phyloP scores from a whole-genome alignment of 2,329 filamentous ascomycete genomes.

The Rutstroemia sydowiana region DNA sequence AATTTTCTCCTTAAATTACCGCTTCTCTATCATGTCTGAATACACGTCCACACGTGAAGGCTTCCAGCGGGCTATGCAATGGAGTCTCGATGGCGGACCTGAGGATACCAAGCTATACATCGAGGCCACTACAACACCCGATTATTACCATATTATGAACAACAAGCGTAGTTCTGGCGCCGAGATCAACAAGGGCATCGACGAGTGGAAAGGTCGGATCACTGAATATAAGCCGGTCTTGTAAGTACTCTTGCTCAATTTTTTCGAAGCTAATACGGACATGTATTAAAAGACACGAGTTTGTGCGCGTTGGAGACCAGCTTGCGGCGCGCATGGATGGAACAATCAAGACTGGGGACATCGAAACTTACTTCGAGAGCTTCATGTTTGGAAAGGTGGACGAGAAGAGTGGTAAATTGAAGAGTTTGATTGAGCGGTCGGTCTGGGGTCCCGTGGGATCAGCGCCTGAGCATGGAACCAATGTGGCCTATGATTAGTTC shows the following conservation, averaged over 20 bases:
- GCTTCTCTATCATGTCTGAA: background rate
- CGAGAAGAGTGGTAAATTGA: too few relatives aligned
- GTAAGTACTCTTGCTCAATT: background rate
- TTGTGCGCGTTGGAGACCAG: background rate
- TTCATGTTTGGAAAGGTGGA: too few relatives aligned
- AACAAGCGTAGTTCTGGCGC: background rate
- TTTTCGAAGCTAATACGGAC: background rate
- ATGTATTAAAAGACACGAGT: background rate
- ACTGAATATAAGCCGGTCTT: background rate
- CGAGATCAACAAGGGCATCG: background rate
- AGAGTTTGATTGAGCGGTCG: background rate
- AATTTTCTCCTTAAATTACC: too few relatives aligned
- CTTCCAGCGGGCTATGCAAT: constrained; percentile 1
- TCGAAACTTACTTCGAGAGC: too few relatives aligned
- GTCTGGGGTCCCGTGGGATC: background rate
- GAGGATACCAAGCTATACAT: background rate
- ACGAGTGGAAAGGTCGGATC: background rate
- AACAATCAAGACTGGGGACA: too few relatives aligned
- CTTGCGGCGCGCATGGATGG: background rate
- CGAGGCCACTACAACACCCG: background rate
- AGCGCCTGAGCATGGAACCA: background rate
- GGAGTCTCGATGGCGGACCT: background rate
- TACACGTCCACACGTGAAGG: background rate
- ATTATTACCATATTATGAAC: constrained; percentile 1
- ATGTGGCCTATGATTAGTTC: too few relatives aligned